Base-by-base conservation (phyloP, 495 filamentous ascomycete genomes). In the Trichoderma asperelloides region DNA sequence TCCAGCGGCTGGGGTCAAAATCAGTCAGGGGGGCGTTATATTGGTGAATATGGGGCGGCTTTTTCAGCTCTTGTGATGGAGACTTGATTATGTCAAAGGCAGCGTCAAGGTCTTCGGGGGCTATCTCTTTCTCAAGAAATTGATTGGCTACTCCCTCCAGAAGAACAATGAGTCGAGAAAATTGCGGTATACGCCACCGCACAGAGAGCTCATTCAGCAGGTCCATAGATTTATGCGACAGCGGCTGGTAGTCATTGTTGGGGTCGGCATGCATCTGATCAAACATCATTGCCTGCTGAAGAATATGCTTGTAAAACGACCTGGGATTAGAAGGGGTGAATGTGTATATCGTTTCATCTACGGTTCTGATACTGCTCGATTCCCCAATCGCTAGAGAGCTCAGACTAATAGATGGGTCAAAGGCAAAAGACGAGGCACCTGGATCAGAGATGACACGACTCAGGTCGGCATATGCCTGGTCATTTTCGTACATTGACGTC, bases 321-420 rank as follows among this genome's bases (percentile, higher is more conserved):
- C 95, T 85, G 43, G 95, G 86, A 71, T 98, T 92, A 39, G 89
- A 81, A 25, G 96, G 95, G 60, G 97, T 96, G 72, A 91, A 99
- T 11, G 88, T 92, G 75, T 91, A 99, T 64, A 72, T 78, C 18
- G 78, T 71, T 68, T 84, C 83, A 51, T 85, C 84, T n/a, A 83
- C 77, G 63, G 76, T 74, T 60, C 78, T 75, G 70, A 81, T 81
- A 68, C 79, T 79, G 37, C 75, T 71, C 13, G 84, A 78, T 49
- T 89, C 88, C 15, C 85, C 81, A 3, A 93, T 77, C 25, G 85
- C 88, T 66, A 92, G 80, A 43, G 83, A 82, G 70, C 87, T 89
- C 74, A 96, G 83, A 78, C 92, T 92, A 62, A 92, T 81, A 9
- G 89, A 86, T 69, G 89, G 88, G 70, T 96, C 92, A 69, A 92